Percentiles rank a stretch among this genome's conserved stretches.
phyloP scores from a whole-genome alignment of 306 rosid genomes.

The Crataegus laevigata region DNA sequence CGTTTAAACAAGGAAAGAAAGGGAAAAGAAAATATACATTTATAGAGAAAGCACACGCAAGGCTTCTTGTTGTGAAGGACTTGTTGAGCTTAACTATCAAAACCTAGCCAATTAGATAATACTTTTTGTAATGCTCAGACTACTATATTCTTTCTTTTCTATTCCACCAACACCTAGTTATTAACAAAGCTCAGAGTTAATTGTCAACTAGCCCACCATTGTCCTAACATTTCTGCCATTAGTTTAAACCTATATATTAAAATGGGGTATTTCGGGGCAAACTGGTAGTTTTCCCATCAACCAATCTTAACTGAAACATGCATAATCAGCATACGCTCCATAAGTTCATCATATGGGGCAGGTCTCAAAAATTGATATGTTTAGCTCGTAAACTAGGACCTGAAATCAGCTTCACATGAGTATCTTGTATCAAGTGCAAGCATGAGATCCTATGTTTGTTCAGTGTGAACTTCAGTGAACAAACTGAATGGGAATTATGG shows the following conservation, averaged over 20 bases:
- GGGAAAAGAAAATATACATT: not conserved
- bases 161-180: not conserved
- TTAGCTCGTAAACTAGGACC: too few species aligned
- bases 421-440: not conserved
- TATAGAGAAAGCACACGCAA: not conserved
- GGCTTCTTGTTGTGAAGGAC: not conserved
- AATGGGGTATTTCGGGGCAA: not conserved
- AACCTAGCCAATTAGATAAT: not conserved
- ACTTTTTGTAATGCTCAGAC: not conserved
- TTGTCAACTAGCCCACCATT: not conserved
- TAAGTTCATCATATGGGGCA: not conserved
- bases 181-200: not conserved
- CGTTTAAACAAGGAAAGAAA: conserved; percentile 11
- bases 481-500: not conserved
- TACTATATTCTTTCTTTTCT: not conserved
- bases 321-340: not conserved
- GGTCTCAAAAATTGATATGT: not conserved
- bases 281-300: too few species aligned
- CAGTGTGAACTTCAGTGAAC: too few species aligned
- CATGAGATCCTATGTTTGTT: not conserved
- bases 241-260: not conserved
- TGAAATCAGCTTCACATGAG: too few species aligned
- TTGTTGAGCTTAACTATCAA: not conserved
- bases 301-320: too few species aligned
- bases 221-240: not conserved